These are phyloP conservation scores for Lachancea meyersii DNA, from an alignment of 805 yeast genomes.

Conservation along the genomic window DNA sequence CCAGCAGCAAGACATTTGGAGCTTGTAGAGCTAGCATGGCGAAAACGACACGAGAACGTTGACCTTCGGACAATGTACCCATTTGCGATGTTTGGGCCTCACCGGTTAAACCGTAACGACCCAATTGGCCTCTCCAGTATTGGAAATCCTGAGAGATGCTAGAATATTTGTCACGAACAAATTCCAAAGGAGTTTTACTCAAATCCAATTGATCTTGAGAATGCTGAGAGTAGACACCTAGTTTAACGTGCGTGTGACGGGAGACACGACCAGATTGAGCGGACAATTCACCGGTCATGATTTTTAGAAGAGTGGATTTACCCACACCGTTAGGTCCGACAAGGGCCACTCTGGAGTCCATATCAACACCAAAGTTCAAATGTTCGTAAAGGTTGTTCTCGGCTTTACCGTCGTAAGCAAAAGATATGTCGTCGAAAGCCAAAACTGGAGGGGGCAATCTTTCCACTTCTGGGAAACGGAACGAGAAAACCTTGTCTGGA, in stretches of 20 bases:
- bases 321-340: constrained; percentile 99
- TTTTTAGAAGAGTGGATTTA: constrained; percentile 88
- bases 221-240: constrained; percentile 98
- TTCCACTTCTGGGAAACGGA: constrained; percentile 91
- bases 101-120: constrained; percentile 97
- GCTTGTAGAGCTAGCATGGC: constrained; percentile 91
- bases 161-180: constrained; percentile 91
- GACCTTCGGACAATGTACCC: constrained; percentile 99
- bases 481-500: constrained; percentile 87
- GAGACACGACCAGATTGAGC: constrained; percentile 95
- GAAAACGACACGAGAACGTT: constrained; percentile 97
- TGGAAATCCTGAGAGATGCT: constrained; percentile 93
- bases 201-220: constrained; percentile 97
- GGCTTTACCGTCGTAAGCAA: constrained; percentile 75
- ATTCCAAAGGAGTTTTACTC: constrained; percentile 91
- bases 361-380: constrained; percentile 96
- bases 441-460: constrained; percentile 98
- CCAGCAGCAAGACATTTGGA: constrained; percentile 90
- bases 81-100: constrained; percentile 97
- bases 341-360: constrained; percentile 97
- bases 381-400: constrained; percentile 87
- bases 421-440: constrained; percentile 91
- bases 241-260: constrained; percentile 93
- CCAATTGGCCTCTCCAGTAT: constrained; percentile 96
- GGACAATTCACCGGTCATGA: constrained; percentile 90